Percentiles rank a stretch among this genome's conserved stretches.
phyloP scores from a whole-genome alignment of 1,284 basidiomycete genomes.

The Ceratobasidium sp. region DNA sequence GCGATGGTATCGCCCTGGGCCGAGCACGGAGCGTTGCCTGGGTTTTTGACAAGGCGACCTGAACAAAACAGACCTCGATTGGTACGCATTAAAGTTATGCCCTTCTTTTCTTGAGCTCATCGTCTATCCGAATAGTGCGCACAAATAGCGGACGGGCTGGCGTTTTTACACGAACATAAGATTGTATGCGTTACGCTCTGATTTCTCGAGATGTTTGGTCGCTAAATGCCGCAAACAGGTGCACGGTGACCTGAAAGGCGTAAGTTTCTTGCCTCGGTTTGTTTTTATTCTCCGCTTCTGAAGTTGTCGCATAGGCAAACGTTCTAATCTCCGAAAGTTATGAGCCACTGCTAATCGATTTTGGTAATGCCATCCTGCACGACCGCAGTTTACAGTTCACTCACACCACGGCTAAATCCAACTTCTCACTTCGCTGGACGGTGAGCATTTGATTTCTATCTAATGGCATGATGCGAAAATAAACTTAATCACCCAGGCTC shows the following conservation, averaged over 20 bases:
- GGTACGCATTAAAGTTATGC: background rate
- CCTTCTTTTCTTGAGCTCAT: background rate
- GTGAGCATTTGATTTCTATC: background rate
- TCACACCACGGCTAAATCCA: background rate
- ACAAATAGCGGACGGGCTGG: background rate
- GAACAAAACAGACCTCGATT: background rate
- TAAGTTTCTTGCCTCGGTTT: background rate
- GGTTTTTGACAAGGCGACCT: background rate
- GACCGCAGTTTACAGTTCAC: conserved; percentile 10
- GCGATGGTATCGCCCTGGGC: conserved; percentile 35
- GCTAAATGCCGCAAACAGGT: background rate
- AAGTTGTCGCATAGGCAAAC: background rate
- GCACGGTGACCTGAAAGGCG: conserved; percentile 15
- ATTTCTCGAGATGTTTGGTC: background rate
- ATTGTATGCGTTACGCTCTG: conserved; percentile 2
- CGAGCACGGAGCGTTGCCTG: background rate
- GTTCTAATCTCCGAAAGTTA: background rate
- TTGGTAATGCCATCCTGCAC: background rate
- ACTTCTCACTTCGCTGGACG: background rate
- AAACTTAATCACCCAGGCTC: background rate
- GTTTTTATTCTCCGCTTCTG: background rate
- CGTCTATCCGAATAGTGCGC: background rate
- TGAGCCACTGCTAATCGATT: conserved; percentile 5
- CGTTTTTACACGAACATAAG: conserved; percentile 2
- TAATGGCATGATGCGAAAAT: background rate